Evolutionary conservation across 768 basidiomycete species (phyloP), one percentile per base, ranked within the genome.

Genomic region (Lactarius hatsudake): DNA sequence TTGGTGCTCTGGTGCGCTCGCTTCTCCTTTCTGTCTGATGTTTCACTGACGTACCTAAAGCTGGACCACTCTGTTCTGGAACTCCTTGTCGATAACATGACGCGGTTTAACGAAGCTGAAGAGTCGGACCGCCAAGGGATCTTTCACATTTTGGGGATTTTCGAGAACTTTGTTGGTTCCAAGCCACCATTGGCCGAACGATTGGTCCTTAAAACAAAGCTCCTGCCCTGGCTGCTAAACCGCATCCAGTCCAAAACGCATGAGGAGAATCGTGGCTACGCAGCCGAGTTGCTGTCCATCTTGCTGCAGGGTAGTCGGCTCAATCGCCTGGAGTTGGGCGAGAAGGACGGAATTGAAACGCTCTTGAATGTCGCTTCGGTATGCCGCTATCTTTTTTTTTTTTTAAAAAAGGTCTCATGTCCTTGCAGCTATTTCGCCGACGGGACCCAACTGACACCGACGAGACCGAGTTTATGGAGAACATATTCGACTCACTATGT

Each of bases 381-480:
- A 76, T 74, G 93, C 36, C 42, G 23, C 61, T 34, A 38, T 20
- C 18, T 23, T 64, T 36, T 36, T 36, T 38, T 10, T 61, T 40
- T 34, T 55, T 63, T 51, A 59, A 13, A 60, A 64, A 71, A n/a
- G n/a, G n/a, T 71, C 68, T 72, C 20, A 48, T 55, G 58, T 38
- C 42, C 40, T 26, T 63, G 26, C 70, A 97, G 94, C 90, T 90
- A 87, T 98, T 89, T 75, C 89, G 96, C 51, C 84, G 85, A 74
- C 83, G 87, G 64, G 92, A 98, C 73, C 96, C 96, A 17, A 79
- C 80, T 0, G 89, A 95, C 70, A 83, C 89, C 9, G 97, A 98
- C 69, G 97, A 99, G 78, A 82, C 87, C 5, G 97, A 99, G 76
- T 98, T 94, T 77, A 96, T 98, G 95, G 97, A 98, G 75, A 98